phyloP scores from a whole-genome alignment of 2,329 filamentous ascomycete species.

The Xylaria arbuscula region DNA sequence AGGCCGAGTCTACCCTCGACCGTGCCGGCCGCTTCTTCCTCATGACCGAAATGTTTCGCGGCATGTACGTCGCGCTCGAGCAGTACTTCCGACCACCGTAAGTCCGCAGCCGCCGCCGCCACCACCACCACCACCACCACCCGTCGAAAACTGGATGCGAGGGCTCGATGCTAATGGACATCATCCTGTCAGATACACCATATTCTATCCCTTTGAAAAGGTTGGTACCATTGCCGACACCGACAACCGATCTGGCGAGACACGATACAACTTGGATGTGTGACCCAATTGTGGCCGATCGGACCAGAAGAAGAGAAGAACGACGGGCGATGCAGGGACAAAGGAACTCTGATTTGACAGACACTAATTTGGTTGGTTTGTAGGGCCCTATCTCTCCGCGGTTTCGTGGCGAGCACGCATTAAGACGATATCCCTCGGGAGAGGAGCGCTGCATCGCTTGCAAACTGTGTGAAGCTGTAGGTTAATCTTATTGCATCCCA shows the following conservation, averaged over 20 bases:
- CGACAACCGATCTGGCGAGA: slow-evolving; percentile 2
- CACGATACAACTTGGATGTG: background rate
- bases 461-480: slow-evolving; percentile 95
- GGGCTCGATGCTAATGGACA: slow-evolving; percentile 25
- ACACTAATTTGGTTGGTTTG: slow-evolving; percentile 40
- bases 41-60: slow-evolving; percentile 92
- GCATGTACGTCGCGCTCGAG: slow-evolving; percentile 98
- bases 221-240: slow-evolving; percentile 53
- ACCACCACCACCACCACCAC: background rate
- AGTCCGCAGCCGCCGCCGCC: slow-evolving; percentile 52
- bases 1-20: slow-evolving; percentile 80
- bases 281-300: background rate
- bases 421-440: slow-evolving; percentile 94
- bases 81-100: slow-evolving; percentile 98
- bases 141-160: background rate
- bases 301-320: background rate
- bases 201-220: slow-evolving; percentile 99
- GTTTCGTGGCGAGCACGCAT: slow-evolving; percentile 97
- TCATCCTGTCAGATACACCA: slow-evolving; percentile 79
- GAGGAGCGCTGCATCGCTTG: slow-evolving; percentile 99
- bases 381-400: slow-evolving; percentile 94
- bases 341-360: background rate
- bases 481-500: slow-evolving; percentile 34
- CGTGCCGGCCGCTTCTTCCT: slow-evolving; percentile 94
- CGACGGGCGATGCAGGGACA: slow-evolving; percentile 32